Evolutionary conservation across 139 green algal species (phyloP).

Genomic region (Spirogloea muscicola): DNA sequence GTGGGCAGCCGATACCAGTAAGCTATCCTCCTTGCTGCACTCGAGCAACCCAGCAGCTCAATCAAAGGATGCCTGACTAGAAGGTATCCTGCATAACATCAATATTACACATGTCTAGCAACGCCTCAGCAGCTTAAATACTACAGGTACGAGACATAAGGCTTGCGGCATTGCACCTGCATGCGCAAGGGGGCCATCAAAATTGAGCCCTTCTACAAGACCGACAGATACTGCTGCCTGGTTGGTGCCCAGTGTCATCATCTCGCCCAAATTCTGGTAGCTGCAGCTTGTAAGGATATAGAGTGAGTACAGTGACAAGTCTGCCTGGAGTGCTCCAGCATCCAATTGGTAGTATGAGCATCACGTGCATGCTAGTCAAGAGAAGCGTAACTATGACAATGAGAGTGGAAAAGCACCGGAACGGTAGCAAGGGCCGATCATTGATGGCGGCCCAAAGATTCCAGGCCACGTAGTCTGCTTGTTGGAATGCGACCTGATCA

Average conservation of each 20-base stretch:
- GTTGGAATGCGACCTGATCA: conserved; percentile 98
- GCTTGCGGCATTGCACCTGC: too few relatives aligned
- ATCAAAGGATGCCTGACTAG: too few relatives aligned
- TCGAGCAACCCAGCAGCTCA: too few relatives aligned
- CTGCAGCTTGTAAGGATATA: background rate
- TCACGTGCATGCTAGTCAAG: background rate
- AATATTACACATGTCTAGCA: too few relatives aligned
- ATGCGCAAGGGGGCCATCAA: conserved; percentile 15
- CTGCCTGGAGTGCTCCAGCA: background rate
- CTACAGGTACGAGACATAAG: too few relatives aligned
- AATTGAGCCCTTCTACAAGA: conserved; percentile 61
- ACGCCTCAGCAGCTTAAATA: too few relatives aligned
- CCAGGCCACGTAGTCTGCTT: conserved; percentile 96
- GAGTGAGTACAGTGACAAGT: background rate
- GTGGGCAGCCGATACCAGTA: conserved; percentile 93
- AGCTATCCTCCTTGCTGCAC: conserved; percentile 57
- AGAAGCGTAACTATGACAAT: background rate
- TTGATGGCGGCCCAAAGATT: conserved; percentile 95
- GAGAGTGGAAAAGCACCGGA: conserved; percentile 50
- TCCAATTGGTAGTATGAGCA: background rate
- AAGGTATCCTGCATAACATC: too few relatives aligned
- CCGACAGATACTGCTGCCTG: conserved; percentile 49
- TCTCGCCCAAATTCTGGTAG: conserved; percentile 96
- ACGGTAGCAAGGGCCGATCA: conserved; percentile 76
- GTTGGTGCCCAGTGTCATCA: conserved; percentile 85